phyloP scores from a whole-genome alignment of 129 eudicot genomes.

The Erigeron canadensis region DNA sequence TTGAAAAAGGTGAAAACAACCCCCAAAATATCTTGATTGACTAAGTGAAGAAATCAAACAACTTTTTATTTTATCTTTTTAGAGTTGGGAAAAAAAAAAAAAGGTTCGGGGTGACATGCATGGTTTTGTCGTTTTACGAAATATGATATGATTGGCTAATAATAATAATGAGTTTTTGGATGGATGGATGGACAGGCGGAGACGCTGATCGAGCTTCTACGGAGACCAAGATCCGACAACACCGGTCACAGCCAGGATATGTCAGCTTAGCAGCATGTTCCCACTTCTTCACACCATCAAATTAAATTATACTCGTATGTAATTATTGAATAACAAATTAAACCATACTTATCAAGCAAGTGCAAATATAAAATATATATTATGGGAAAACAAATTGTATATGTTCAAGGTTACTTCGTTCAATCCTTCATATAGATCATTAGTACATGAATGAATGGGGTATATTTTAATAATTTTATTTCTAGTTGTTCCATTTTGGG shows the following conservation, averaged over 20 bases:
- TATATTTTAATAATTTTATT: too few species aligned
- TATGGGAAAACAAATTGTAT: slow-evolving; percentile 30
- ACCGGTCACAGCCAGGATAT: slow-evolving; percentile 38
- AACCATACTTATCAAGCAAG: too few species aligned
- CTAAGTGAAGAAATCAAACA: too few species aligned
- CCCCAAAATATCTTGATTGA: too few species aligned
- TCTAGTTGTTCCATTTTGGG: too few species aligned
- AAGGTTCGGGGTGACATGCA: not conserved
- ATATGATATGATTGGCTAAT: slow-evolving; percentile 10
- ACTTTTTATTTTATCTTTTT: not conserved
- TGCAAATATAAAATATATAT: too few species aligned
- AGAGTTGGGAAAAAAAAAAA: not conserved
- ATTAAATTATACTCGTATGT: not conserved
- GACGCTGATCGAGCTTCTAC: slow-evolving; percentile 68
- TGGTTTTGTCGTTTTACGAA: slow-evolving; percentile 17
- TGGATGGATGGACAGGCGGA: slow-evolving; percentile 58
- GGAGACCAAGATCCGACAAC: slow-evolving; percentile 90
- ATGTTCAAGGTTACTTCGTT: slow-evolving; percentile 21
- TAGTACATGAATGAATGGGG: too few species aligned
- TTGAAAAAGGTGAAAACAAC: too few species aligned
- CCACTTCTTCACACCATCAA: not conserved
- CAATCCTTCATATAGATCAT: too few species aligned
- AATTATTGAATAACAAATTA: not conserved
- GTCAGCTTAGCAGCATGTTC: slow-evolving; percentile 27
- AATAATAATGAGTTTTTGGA: slow-evolving; percentile 11